Evolutionary conservation across 148 eudicot species (phyloP), one percentile per base, ranked within the genome.

Genomic region (Nepenthes mirabilis): DNA sequence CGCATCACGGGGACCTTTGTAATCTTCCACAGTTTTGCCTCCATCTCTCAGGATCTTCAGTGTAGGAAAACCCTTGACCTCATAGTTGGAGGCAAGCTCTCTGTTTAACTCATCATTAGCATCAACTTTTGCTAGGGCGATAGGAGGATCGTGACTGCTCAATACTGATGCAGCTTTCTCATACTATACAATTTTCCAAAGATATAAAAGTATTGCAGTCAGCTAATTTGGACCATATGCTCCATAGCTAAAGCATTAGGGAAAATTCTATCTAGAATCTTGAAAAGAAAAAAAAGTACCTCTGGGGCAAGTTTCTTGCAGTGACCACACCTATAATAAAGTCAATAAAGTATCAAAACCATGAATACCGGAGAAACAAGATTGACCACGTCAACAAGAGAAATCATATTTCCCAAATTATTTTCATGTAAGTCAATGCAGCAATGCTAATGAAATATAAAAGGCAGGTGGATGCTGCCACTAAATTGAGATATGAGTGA

Each of bases 1-100:
- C 5, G 91, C 85, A 23, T 80, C 85, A 35, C 87, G 73, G 7
- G 91, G 87, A 47, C 91, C 91, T 72, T 85, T 82, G 70, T 79
- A 85, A 8, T 82, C 85, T 69, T 82, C 81, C 75, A 74, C 65
- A 49, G 37, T 49, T 43, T 79, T 78, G 35, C 87, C 91, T 56
- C 87, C 91, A 58, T 77, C 67, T 53, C 85, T 77, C 12, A 85
- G 40, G 43, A 82, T 82, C 70, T 82, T 85, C 57, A 85, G 54
- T 3, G 91, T 78, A 52, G 91, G 91, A 70, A 70, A 82, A 64
- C 87, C 83, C 62, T 58, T 67, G 10, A 85, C 62, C 8, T 74
- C 76, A 64, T 62, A 75, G 57, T 76, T 74, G 36, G 60, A 55
- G 8, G 91, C 83, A 59, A 85, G 69, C 45, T 23, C 75, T 64